Percentiles rank a stretch among this genome's conserved stretches.
Conservation (phyloP, 164 flowering plant genomes). For the Cinnamomum chago region DNA sequence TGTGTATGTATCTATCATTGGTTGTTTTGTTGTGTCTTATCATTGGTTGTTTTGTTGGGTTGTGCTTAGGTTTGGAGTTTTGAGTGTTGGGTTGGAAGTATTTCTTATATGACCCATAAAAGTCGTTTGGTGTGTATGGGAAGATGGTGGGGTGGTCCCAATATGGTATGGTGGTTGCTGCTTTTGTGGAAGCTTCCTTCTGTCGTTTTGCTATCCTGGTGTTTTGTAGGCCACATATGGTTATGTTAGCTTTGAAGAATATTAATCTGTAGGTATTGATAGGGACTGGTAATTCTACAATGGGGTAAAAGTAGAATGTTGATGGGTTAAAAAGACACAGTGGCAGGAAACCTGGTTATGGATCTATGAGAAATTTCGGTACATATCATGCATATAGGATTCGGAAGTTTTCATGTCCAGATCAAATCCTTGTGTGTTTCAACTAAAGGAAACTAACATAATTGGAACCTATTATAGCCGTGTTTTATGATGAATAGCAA, state of each 20-base stretch:
- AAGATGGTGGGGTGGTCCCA: not conserved
- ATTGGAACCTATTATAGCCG: too few species aligned
- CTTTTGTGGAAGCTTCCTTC: not conserved
- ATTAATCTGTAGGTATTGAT: not conserved
- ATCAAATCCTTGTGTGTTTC: too few species aligned
- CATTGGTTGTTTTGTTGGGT: not conserved
- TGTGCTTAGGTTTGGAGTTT: not conserved
- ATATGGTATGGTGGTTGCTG: not conserved
- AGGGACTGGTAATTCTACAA: not conserved
- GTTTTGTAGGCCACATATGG: not conserved
- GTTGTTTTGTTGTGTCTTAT: not conserved
- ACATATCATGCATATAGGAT: too few species aligned
- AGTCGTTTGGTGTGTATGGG: not conserved
- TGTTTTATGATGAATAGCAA: too few species aligned
- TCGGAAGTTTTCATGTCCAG: too few species aligned
- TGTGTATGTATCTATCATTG: not conserved
- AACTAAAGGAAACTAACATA: too few species aligned
- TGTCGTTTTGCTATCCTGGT: too few species aligned
- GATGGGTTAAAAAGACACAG: too few species aligned
- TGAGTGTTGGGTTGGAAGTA: not conserved
- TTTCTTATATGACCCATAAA: too few species aligned
- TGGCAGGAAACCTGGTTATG: too few species aligned
- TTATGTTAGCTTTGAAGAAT: not conserved
- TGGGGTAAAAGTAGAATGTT: too few species aligned
- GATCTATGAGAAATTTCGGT: too few species aligned